Evolutionary conservation across 768 basidiomycete genomes (phyloP), one percentile per base, ranked within the genome.

Genomic region (Trametes gibbosa): DNA sequence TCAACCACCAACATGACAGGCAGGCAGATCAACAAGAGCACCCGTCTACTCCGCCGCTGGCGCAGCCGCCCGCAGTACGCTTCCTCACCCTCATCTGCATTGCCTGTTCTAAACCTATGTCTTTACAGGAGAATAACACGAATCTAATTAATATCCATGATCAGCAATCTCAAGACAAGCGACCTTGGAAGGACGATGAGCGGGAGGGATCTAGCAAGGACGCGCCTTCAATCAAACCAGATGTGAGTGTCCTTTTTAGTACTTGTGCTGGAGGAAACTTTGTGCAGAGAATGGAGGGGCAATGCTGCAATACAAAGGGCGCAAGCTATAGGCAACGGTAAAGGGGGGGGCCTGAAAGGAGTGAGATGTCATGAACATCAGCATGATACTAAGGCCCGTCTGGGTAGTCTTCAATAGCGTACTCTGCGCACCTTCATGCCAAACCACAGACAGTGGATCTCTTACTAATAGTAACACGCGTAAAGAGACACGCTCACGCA

Each of bases 31-130:
- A 65, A 2, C 45, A 63, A 32, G 61, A 66, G 6, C 59, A 64
- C 24, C 59, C 53, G 0, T 58, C 58, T 6, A 63, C 65, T n/a
- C 63, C 63, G 32, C 63, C 65, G 41, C 58, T 61, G 21, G 60
- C 65, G 1, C 59, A 57, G 34, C 61, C 59, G 7, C 65, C 62
- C 27, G 48, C 51, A 14, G 57, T 59, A 41, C 7, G 57, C 34
- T 16, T 24, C 16, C n/a, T 23, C 6, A 39, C 13, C 5, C 37
- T 39, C 17, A 17, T 39, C 13, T 39, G 37, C 16, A 39, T 5
- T 8, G 13, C 7, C 37, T 39, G 13, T 14, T 13, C 39, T 25
- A 8, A 12, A 12, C 6, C 19, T 17, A 14, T 10, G 21, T 9
- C n/a, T 39, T 40, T 0, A 14, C 13, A 53, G 60, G 56, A 61